Conservation (phyloP, 2,329 filamentous ascomycete species). For the Arthrobotrys entomopaga region DNA sequence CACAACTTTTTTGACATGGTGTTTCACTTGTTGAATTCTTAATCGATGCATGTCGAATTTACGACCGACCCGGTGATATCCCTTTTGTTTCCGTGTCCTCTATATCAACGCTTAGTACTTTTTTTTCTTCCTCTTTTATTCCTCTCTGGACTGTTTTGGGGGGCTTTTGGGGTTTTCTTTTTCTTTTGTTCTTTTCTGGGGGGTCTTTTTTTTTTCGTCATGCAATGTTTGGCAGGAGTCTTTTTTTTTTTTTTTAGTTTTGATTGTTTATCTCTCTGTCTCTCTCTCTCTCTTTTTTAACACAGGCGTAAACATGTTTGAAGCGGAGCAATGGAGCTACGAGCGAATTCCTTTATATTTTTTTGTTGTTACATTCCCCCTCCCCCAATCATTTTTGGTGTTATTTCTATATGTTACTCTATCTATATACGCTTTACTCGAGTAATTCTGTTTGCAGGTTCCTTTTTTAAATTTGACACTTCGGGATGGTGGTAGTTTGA, state of each 20-base stretch:
- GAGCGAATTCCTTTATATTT: constrained; percentile 12
- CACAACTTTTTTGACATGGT: not conserved
- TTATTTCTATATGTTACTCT: no score
- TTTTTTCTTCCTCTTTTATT: not conserved
- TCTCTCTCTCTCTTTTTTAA: not conserved
- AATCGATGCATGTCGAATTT: not conserved
- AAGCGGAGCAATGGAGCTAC: constrained; percentile 28
- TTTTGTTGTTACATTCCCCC: no score
- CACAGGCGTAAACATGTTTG: not conserved
- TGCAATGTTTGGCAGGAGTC: not conserved
- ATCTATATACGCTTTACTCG: no score
- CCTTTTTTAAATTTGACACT: no score
- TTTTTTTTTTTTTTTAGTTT: not conserved
- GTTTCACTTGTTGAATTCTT: constrained; percentile 10
- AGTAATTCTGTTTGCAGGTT: no score
- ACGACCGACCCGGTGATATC: not conserved
- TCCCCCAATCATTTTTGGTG: no score
- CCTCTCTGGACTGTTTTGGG: not conserved
- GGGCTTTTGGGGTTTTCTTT: not conserved
- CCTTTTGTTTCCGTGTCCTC: not conserved
- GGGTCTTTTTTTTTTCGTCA: constrained; percentile 1
- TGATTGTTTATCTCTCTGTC: not conserved
- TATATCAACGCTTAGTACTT: not conserved
- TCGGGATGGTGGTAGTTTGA: no score
- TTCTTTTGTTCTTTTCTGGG: constrained; percentile 2